Conservation (phyloP, 345 rosid genomes). For the Angophora floribunda region DNA sequence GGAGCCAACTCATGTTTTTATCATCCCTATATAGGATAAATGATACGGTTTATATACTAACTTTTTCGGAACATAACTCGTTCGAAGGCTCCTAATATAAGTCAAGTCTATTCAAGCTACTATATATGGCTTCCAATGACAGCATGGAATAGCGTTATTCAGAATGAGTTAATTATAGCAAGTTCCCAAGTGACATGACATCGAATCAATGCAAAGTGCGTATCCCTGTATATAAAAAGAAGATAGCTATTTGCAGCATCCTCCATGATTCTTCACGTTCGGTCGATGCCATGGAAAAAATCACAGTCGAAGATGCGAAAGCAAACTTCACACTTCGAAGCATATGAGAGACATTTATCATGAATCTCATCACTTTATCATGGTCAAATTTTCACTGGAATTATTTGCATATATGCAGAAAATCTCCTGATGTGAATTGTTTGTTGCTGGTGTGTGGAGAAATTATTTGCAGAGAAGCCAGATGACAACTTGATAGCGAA, state of each 20-base stretch:
- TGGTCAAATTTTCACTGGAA: not conserved
- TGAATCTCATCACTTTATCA: not conserved
- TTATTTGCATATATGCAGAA: not conserved
- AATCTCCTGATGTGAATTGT: not conserved
- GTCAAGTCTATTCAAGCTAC: not conserved
- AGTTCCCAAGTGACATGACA: not conserved
- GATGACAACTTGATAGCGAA: not conserved
- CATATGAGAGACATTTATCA: not conserved
- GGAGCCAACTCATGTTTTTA: not conserved
- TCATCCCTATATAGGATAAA: not conserved
- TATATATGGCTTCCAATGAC: not conserved
- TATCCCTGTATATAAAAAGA: not conserved
- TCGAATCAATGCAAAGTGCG: not conserved
- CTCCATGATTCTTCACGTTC: not conserved
- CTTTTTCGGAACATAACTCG: not conserved
- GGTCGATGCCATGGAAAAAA: not conserved
- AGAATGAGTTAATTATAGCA: not conserved
- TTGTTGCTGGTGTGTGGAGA: not conserved
- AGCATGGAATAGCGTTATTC: rapidly evolving
- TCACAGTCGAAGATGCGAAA: not conserved
- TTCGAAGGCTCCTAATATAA: too few relatives aligned
- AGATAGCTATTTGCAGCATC: not conserved
- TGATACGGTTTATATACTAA: not conserved
- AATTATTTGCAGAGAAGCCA: not conserved
- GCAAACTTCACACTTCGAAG: not conserved